Percentiles rank a stretch among this genome's conserved stretches.
Conservation (phyloP, 495 filamentous ascomycete genomes). For the Penicillium crystallinum region DNA sequence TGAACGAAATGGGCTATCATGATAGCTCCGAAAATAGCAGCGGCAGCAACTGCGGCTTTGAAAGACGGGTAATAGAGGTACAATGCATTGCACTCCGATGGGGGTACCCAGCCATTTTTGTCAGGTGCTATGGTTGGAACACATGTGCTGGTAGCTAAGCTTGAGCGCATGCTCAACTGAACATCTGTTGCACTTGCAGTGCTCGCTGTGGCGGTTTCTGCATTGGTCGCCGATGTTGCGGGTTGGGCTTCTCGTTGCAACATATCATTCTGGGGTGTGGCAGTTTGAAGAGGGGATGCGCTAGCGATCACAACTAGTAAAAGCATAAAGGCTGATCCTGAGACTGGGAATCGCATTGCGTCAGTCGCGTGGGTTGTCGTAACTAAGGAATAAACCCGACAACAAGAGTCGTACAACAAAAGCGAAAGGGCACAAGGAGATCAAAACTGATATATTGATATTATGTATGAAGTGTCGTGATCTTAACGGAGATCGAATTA, state of each 20-base stretch:
- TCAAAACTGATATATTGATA: too few relatives aligned
- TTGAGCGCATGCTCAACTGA: not conserved
- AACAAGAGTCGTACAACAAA: too few relatives aligned
- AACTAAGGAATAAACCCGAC: too few relatives aligned
- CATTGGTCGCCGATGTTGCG: not conserved
- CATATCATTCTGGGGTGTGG: not conserved
- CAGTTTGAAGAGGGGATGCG: not conserved
- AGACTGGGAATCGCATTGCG: too few relatives aligned
- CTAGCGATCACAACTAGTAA: not conserved
- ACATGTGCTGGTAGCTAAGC: not conserved
- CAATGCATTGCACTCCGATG: not conserved
- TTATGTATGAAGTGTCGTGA: too few relatives aligned
- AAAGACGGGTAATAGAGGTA: conserved; percentile 2
- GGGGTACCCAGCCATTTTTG: not conserved
- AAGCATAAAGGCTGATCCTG: not conserved
- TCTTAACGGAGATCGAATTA: too few relatives aligned
- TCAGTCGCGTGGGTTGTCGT: too few relatives aligned
- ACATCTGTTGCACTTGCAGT: not conserved
- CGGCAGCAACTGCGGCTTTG: not conserved
- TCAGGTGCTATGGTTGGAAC: not conserved
- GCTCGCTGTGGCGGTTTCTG: not conserved
- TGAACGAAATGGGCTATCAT: not conserved
- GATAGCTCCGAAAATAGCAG: not conserved
- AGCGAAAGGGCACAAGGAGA: too few relatives aligned
- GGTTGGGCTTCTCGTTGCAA: not conserved